Percentiles rank a stretch among this genome's conserved stretches.
Conservation (phyloP, 2,329 filamentous ascomycete genomes). For the Xylaria sp. region DNA sequence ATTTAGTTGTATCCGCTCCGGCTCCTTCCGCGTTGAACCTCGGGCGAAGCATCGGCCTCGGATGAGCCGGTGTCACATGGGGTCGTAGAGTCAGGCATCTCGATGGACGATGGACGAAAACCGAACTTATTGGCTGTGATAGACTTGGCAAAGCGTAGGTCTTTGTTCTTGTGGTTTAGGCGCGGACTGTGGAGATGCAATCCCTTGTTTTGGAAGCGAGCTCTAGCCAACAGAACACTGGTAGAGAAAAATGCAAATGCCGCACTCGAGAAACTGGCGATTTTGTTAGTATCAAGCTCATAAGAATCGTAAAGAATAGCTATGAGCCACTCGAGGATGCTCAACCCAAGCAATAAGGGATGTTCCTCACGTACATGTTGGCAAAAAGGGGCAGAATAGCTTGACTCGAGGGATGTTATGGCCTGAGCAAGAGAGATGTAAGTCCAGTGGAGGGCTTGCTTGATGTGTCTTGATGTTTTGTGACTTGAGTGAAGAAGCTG, state of each 20-base stretch:
- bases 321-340: background rate
- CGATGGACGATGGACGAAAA: slow-evolving; percentile 2
- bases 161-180: background rate
- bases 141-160: background rate
- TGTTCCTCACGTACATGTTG: background rate
- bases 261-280: slow-evolving; percentile 2
- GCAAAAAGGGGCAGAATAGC: background rate
- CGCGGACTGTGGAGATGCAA: background rate
- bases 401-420: background rate
- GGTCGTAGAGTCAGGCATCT: slow-evolving; percentile 31
- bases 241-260: background rate
- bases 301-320: background rate
- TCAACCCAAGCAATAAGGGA: background rate
- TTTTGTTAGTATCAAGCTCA: slow-evolving; percentile 3
- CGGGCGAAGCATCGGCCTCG: slow-evolving; percentile 12
- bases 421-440: background rate
- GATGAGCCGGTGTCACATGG: slow-evolving; percentile 26
- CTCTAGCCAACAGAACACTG: background rate
- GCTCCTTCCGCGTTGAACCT: slow-evolving; percentile 28
- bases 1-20: slow-evolving; percentile 30
- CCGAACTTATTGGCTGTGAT: background rate
- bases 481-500: background rate
- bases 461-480: background rate
- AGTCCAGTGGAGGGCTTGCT: background rate
- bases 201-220: background rate